Percentiles rank a stretch among this genome's conserved stretches.
phyloP scores from a whole-genome alignment of 2,329 filamentous ascomycete genomes.

The Chaetothyriales sp. region DNA sequence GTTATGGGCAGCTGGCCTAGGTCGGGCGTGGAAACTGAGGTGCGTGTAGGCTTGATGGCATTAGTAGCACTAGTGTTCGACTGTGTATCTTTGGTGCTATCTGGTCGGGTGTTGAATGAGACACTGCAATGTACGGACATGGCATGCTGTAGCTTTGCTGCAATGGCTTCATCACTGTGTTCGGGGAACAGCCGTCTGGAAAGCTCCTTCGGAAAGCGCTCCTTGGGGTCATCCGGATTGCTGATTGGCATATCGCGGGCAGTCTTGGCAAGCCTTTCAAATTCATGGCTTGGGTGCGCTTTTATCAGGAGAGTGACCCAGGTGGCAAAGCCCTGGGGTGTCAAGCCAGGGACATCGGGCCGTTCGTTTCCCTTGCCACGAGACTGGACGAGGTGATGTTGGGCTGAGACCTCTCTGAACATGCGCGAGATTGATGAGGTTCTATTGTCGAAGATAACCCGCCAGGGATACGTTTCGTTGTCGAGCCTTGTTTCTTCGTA shows the following conservation, averaged over 20 bases:
- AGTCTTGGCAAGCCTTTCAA: slow-evolving; percentile 53
- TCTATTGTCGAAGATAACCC: slow-evolving; percentile 45
- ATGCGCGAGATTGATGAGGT: slow-evolving; percentile 44
- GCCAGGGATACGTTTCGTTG: slow-evolving; percentile 55
- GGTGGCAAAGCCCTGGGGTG: slow-evolving; percentile 51
- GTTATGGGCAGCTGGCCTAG: background rate
- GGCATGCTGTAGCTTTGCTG: slow-evolving; percentile 47
- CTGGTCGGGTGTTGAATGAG: slow-evolving; percentile 26
- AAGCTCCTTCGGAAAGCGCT: slow-evolving; percentile 67
- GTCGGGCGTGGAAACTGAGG: background rate
- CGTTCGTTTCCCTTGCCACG: slow-evolving; percentile 32
- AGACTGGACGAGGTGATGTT: slow-evolving; percentile 52
- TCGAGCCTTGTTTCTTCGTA: slow-evolving; percentile 54
- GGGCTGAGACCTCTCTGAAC: slow-evolving; percentile 39
- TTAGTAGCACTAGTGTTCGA: slow-evolving; percentile 15
- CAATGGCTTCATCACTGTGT: slow-evolving; percentile 41
- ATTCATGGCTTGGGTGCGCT: slow-evolving; percentile 64
- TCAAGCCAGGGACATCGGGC: slow-evolving; percentile 51
- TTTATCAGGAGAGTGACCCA: slow-evolving; percentile 64
- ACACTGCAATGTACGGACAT: slow-evolving; percentile 41
- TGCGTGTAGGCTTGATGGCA: background rate
- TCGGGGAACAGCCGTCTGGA: slow-evolving; percentile 59
- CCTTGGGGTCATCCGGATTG: slow-evolving; percentile 50
- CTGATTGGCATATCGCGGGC: slow-evolving; percentile 58
- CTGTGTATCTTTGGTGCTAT: slow-evolving; percentile 24